A percentile compares a stretch with the other conserved stretches of the same genome.
phyloP scores from a whole-genome alignment of 1,139 yeast species.

The Yamadazyma taylorii region DNA sequence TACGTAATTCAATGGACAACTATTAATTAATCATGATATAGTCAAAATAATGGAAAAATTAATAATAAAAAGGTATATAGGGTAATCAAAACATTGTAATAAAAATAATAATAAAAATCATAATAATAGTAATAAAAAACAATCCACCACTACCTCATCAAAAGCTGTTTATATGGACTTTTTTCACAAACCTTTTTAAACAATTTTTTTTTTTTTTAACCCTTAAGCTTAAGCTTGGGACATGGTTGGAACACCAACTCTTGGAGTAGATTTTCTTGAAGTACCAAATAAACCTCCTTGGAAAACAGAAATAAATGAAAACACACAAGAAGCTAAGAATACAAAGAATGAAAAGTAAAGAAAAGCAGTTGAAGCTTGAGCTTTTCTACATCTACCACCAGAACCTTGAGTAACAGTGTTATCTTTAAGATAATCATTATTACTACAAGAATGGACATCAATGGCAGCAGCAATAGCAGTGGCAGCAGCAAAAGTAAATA shows the following conservation, averaged over 20 bases:
- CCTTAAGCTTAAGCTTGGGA: conserved; percentile 79
- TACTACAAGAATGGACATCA: conserved; percentile 81
- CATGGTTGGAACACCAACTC: conserved; percentile 87
- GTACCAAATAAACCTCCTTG: conserved; percentile 78
- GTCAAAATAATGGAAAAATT: too few relatives aligned
- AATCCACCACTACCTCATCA: too few relatives aligned
- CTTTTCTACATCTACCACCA: conserved; percentile 85
- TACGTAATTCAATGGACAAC: conserved; percentile 1
- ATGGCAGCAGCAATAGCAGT: conserved; percentile 91
- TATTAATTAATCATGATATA: too few relatives aligned
- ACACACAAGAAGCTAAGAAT: conserved; percentile 65
- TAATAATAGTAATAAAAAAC: too few relatives aligned
- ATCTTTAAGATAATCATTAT: conserved; percentile 57
- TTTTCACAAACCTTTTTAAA: too few relatives aligned
- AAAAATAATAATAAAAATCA: too few relatives aligned
- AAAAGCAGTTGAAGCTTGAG: conserved; percentile 91
- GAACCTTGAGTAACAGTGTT: conserved; percentile 78
- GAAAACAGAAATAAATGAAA: conserved; percentile 58
- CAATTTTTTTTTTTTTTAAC: too few relatives aligned
- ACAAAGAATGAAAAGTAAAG: conserved; percentile 81
- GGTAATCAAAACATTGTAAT: background rate
- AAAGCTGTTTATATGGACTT: too few relatives aligned
- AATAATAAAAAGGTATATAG: background rate
- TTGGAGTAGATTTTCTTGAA: conserved; percentile 47
- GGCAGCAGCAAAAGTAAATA: conserved; percentile 93